phyloP scores from a whole-genome alignment of 805 yeast species.

The Candida maesae region DNA sequence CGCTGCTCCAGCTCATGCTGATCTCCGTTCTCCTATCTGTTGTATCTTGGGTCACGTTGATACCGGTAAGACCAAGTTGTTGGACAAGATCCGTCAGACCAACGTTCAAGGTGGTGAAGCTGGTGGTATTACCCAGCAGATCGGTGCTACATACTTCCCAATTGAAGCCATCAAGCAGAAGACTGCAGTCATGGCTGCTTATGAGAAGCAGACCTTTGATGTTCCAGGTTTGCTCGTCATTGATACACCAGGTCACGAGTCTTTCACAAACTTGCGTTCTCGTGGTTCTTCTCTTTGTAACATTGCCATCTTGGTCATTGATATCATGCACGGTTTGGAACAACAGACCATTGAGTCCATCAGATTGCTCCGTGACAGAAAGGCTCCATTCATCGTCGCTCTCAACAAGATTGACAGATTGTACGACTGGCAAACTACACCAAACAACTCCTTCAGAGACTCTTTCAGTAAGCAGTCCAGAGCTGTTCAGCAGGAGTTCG shows the following conservation, averaged over 20 bases:
- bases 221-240: conserved; percentile 96
- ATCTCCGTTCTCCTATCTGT: conserved; percentile 97
- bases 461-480: conserved; percentile 78
- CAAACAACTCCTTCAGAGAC: conserved; percentile 95
- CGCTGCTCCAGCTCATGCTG: conserved; percentile 32
- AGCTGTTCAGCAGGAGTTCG: conserved; percentile 89
- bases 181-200: conserved; percentile 85
- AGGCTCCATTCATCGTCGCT: conserved; percentile 97
- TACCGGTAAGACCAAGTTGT: conserved; percentile 96
- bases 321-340: conserved; percentile 98
- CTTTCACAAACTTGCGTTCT: conserved; percentile 93
- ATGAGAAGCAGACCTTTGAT: conserved; percentile 80
- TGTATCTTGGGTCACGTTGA: conserved; percentile 99
- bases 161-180: conserved; percentile 88
- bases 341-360: conserved; percentile 96
- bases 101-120: conserved; percentile 99
- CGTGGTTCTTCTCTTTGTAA: conserved; percentile 99
- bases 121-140: conserved; percentile 99
- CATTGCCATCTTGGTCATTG: conserved; percentile 97
- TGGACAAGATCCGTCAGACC: conserved; percentile 97
- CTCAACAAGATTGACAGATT: conserved; percentile 96
- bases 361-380: conserved; percentile 86
- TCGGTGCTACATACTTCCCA: conserved; percentile 99
- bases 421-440: conserved; percentile 87
- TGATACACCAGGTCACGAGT: conserved; percentile 99